Percentiles rank a stretch among this genome's conserved stretches.
Conservation (phyloP, 1,139 yeast species). For the Trichomonascaceae sp. region DNA sequence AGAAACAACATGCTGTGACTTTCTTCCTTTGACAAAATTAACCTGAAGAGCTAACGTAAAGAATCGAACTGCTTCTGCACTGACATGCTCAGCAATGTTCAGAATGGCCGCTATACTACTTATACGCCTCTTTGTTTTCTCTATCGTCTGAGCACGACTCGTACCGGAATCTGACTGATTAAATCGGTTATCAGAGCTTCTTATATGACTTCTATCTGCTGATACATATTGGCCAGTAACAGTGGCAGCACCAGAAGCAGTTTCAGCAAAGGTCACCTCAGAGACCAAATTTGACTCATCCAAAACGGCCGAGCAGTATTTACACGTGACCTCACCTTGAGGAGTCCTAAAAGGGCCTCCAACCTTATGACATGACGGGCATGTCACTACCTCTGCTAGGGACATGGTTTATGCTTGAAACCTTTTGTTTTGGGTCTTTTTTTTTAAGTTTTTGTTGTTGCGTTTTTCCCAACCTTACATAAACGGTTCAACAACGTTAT, state of each 20-base stretch:
- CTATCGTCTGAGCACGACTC: slow-evolving; percentile 79
- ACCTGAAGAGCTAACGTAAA: slow-evolving; percentile 77
- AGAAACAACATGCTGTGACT: slow-evolving; percentile 90
- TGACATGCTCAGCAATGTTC: slow-evolving; percentile 72
- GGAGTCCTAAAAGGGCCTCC: slow-evolving; percentile 10
- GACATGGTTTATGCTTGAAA: background rate
- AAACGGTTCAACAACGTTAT: background rate
- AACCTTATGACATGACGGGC: background rate
- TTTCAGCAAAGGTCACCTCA: slow-evolving; percentile 91
- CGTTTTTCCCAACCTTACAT: background rate
- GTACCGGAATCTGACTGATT: slow-evolving; percentile 42
- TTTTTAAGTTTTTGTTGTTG: background rate
- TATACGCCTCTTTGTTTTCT: slow-evolving; percentile 73
- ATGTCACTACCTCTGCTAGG: background rate
- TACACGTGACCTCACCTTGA: slow-evolving; percentile 62
- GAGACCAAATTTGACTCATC: slow-evolving; percentile 94
- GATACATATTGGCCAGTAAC: slow-evolving; percentile 93
- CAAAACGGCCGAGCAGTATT: slow-evolving; percentile 74
- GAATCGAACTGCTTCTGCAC: slow-evolving; percentile 85
- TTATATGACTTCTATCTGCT: slow-evolving; percentile 77
- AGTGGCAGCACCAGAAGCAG: slow-evolving; percentile 87
- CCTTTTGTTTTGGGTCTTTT: background rate
- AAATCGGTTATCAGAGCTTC: slow-evolving; percentile 45
- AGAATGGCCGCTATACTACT: slow-evolving; percentile 74
- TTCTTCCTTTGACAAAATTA: slow-evolving; percentile 91